Evolutionary conservation across 2,329 filamentous ascomycete genomes (phyloP).

Genomic region (Fusarium incarnatum): DNA sequence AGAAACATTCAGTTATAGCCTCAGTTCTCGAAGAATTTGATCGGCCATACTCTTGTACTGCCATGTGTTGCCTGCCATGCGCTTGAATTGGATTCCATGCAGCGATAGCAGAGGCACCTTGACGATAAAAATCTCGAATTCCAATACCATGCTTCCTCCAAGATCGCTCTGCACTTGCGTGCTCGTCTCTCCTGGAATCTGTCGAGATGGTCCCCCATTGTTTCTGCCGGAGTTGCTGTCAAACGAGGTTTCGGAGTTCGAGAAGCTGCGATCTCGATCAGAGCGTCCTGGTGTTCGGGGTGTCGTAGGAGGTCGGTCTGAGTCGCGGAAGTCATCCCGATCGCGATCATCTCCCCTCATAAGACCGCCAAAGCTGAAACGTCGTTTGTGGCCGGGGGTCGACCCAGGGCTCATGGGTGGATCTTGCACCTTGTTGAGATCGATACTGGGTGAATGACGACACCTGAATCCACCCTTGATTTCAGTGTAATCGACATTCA

Average conservation of each 20-base stretch:
- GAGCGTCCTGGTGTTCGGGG: constrained; percentile 59
- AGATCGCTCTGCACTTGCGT: constrained; percentile 93
- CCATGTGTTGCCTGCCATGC: constrained; percentile 94
- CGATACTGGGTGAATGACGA: constrained; percentile 88
- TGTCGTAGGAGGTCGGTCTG: constrained; percentile 56
- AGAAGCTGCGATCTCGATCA: constrained; percentile 77
- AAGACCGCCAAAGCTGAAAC: constrained; percentile 85
- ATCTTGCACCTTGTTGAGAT: constrained; percentile 79
- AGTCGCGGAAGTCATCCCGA: constrained; percentile 77
- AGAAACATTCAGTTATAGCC: constrained; percentile 66
- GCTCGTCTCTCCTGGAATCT: constrained; percentile 84
- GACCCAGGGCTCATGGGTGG: constrained; percentile 68
- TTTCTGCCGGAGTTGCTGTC: constrained; percentile 73
- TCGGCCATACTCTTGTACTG: constrained; percentile 99
- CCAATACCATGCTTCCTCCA: constrained; percentile 83
- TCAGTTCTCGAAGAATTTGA: constrained; percentile 88
- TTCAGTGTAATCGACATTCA: constrained; percentile 91
- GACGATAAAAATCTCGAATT: constrained; percentile 97
- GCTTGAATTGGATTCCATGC: constrained; percentile 98
- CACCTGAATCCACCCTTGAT: constrained; percentile 96
- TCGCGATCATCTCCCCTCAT: constrained; percentile 69
- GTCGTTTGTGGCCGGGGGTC: constrained; percentile 73
- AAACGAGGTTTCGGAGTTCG: constrained; percentile 87
- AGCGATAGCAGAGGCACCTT: constrained; percentile 94
- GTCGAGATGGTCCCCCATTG: constrained; percentile 62